phyloP scores from a whole-genome alignment of 1,284 basidiomycete species.

The Cryptococcus wingfieldii region DNA sequence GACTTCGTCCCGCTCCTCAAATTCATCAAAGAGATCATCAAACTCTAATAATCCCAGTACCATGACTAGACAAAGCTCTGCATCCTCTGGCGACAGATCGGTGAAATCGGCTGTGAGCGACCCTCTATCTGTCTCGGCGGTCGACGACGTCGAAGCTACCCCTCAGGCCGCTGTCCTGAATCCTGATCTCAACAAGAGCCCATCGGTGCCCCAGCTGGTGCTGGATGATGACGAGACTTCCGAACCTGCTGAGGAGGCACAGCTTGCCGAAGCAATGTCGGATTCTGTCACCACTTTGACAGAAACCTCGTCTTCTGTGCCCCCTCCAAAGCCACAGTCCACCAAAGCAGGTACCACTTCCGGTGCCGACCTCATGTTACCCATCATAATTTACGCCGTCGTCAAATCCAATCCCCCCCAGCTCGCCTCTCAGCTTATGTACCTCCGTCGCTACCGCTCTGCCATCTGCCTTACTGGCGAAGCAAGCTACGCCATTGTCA shows the following conservation, averaged over 20 bases:
- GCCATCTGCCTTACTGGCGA: constrained; percentile 71
- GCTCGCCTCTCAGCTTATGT: constrained; percentile 79
- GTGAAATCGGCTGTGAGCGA: constrained; percentile 5
- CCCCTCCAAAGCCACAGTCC: constrained; percentile 3
- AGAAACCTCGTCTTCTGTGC: constrained; percentile 3
- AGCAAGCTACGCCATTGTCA: constrained; percentile 85
- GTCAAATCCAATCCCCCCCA: constrained; percentile 82
- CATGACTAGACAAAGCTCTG: neutral
- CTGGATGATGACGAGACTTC: constrained; percentile 12
- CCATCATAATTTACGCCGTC: constrained; percentile 83
- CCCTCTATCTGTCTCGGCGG: constrained; percentile 3
- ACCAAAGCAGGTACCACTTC: constrained; percentile 29
- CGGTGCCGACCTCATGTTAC: constrained; percentile 54
- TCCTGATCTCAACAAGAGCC: neutral
- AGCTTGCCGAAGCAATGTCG: constrained; percentile 34
- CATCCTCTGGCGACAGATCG: neutral
- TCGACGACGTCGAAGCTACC: constrained; percentile 3
- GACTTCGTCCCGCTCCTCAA: neutral
- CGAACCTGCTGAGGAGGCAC: constrained; percentile 5
- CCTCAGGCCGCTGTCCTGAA: neutral
- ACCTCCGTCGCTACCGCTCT: constrained; percentile 74
- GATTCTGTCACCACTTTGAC: constrained; percentile 28
- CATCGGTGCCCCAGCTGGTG: constrained; percentile 18
- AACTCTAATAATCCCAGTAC: neutral
- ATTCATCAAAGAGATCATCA: no score